Conservation (phyloP, 495 filamentous ascomycete species). For the Penicillium maclennaniae region DNA sequence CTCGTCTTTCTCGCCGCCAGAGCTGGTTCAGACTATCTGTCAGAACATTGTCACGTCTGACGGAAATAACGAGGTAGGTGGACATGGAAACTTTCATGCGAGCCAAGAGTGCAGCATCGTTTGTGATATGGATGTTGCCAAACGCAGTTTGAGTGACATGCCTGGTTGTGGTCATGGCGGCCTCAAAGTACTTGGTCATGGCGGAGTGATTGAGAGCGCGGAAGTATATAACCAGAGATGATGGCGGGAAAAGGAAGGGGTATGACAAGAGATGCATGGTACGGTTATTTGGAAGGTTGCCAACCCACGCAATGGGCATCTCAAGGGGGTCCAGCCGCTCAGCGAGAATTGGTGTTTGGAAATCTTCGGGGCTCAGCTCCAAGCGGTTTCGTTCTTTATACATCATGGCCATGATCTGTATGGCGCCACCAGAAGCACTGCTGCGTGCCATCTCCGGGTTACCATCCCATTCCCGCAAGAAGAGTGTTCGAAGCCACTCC, state of each 20-base stretch:
- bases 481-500: conserved; percentile 73
- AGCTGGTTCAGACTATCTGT: conserved; percentile 81
- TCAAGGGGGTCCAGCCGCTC: conserved; percentile 73
- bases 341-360: conserved; percentile 69
- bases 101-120: conserved; percentile 52
- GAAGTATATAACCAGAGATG: conserved; percentile 76
- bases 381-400: conserved; percentile 61
- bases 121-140: conserved; percentile 34
- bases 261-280: conserved; percentile 74
- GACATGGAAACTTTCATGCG: conserved; percentile 60
- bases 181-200: conserved; percentile 75
- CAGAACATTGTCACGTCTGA: conserved; percentile 67
- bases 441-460: conserved; percentile 62
- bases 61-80: conserved; percentile 72
- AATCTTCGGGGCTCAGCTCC: conserved; percentile 61
- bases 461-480: conserved; percentile 76
- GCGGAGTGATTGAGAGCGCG: conserved; percentile 79
- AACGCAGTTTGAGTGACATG: conserved; percentile 58
- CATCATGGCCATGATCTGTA: conserved; percentile 72
- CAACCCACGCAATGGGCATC: conserved; percentile 73
- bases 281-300: conserved; percentile 48
- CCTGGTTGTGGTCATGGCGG: conserved; percentile 58
- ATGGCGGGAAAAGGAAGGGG: conserved; percentile 73
- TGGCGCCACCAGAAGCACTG: conserved; percentile 65
- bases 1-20: conserved; percentile 77